These are phyloP conservation scores for Bimuria novae-zelandiae DNA, from an alignment of 2,329 filamentous ascomycete genomes.

Conservation along the genomic window DNA sequence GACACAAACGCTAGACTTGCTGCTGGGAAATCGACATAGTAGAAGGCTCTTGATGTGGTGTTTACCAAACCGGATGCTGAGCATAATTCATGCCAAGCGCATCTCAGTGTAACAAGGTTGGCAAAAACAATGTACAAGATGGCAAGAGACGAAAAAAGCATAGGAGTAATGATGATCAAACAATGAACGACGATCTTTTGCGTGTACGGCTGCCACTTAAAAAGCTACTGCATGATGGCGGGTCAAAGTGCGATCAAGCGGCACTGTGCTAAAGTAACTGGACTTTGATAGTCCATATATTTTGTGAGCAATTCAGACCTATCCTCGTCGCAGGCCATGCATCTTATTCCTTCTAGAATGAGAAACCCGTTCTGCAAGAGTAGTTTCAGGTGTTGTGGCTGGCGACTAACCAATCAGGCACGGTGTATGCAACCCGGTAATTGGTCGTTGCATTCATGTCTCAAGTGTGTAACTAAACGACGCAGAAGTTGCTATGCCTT, in stretches of 20 bases:
- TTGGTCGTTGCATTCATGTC: slow-evolving; percentile 6
- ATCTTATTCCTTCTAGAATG: too few species aligned
- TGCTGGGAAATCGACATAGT: slow-evolving; percentile 17
- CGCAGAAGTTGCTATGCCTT: neutral
- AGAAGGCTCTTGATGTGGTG: slow-evolving; percentile 2
- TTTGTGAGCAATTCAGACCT: too few species aligned
- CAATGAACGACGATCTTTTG: slow-evolving; percentile 10
- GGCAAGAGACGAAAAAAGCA: slow-evolving; percentile 10
- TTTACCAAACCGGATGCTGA: slow-evolving; percentile 7
- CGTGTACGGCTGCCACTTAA: neutral
- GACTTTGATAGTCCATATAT: neutral
- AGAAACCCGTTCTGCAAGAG: neutral
- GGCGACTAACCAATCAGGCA: neutral
- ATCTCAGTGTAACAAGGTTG: slow-evolving; percentile 6
- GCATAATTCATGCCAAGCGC: slow-evolving; percentile 14
- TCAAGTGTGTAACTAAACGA: slow-evolving; percentile 4
- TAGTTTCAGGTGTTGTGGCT: neutral
- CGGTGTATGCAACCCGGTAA: neutral
- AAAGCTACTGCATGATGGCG: neutral
- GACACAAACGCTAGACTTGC: slow-evolving; percentile 20
- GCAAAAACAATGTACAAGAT: slow-evolving; percentile 12
- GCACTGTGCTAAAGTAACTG: neutral
- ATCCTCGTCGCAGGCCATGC: too few species aligned
- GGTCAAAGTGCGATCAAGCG: neutral
- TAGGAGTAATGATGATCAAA: slow-evolving; percentile 11